Evolutionary conservation across 2,329 filamentous ascomycete species (phyloP), one percentile per base, ranked within the genome.

Genomic region (Aphanocladium album): DNA sequence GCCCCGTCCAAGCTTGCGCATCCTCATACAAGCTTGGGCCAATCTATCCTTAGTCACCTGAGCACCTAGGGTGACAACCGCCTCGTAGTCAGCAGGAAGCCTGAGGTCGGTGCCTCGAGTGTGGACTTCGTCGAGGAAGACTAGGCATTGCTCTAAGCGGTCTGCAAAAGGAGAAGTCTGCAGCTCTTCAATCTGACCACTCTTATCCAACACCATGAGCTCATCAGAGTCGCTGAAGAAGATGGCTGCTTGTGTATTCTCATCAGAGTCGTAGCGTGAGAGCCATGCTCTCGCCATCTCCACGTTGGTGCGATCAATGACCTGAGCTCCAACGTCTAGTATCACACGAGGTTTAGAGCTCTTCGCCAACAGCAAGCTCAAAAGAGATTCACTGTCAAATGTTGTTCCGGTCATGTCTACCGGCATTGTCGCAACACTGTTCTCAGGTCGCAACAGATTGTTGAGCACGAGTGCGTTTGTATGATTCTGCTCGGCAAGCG

Each of bases 101-200:
- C 80, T 82, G 0, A 92, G 68, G 63, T 93, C 88, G 0, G 82
- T 90, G 0, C 89, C 89, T 63, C 89, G 72, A 0, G 88, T 90
- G 62, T 92, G 88, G 0, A 82, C 80, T 61, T 92, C 84, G 55
- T 92, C 89, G 0, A 93, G 76, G 59, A 86, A 92, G 0, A 91
- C 77, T 0, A 90, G 69, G 60, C 88, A 91, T 0, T 64, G 65
- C 5, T 84, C 82, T 0, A 88, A 71, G 8, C 85, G 79, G 0
- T 77, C 74, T 0, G 74, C 71, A 65, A 83, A 90, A 0, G 86
- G 79, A 0, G 89, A 91, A 0, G 75, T 79, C 4, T 81, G 77
- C 0, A 92, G 74, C 0, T 72, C 67, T 39, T 86, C 81, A 0
- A 79, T 64, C 0, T 69, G 68, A 0, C 79, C 81, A 4, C 72